These are phyloP conservation scores for Corymbia calophylla DNA, from an alignment of 441 rosid species.

Conservation along the genomic window DNA sequence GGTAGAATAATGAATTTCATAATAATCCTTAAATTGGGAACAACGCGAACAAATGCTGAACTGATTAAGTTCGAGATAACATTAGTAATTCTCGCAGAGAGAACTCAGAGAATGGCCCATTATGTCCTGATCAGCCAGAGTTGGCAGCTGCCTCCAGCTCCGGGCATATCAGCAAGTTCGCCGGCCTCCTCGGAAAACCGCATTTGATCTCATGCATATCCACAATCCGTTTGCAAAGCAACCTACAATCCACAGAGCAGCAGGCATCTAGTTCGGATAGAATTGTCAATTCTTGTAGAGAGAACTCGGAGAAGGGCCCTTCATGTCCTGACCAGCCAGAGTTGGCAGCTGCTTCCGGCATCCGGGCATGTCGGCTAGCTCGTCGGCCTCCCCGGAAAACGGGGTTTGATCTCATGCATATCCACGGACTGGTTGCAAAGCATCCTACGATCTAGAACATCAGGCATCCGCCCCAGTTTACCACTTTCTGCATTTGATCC, in stretches of 20 bases:
- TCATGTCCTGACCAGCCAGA: neutral
- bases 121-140: neutral
- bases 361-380: neutral
- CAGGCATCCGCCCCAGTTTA: neutral
- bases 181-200: neutral
- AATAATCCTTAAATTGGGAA: neutral
- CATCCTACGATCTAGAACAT: neutral
- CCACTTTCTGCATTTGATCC: neutral
- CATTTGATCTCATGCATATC: neutral
- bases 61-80: too few relatives aligned
- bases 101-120: too few relatives aligned
- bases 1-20: neutral
- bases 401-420: neutral
- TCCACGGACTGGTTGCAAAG: neutral
- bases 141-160: neutral
- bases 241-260: neutral
- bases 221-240: neutral
- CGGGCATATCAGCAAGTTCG: neutral
- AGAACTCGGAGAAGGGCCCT: neutral
- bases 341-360: neutral
- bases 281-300: neutral
- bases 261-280: neutral
- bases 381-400: neutral
- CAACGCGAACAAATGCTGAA: too few relatives aligned
- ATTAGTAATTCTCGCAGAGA: too few relatives aligned